Evolutionary conservation across 2,329 filamentous ascomycete species (phyloP), one percentile per base, ranked within the genome.

Genomic region (Neurospora sp.): DNA sequence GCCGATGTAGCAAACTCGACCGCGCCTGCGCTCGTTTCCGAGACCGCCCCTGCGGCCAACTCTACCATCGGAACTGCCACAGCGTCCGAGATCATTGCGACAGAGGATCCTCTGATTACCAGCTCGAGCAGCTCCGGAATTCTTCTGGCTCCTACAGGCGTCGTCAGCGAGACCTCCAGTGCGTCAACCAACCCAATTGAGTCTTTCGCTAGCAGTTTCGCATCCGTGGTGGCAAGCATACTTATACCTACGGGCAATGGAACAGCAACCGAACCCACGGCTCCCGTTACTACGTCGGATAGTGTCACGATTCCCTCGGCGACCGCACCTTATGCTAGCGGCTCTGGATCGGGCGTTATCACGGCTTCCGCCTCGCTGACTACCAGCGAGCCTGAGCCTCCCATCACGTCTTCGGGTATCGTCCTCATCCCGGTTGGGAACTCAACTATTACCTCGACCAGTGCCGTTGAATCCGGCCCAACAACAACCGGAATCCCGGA

Each of bases 91-190:
- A 67, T 68, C 5, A 41, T 70, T 28, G 67, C 69, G 11, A 68
- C 69, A 17, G 66, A 68, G n/a, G 28, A 38, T 23, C 68, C 57
- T 23, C 8, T 66, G 37, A 28, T 62, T 23, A 33, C 23, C 39
- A 68, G 38, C 67, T 33, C 67, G 19, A 68, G 19, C n/a, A 62
- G 57, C 46, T 38, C 76, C 2, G 71, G 71, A 19, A 77, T 80
- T 68, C 71, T 79, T 5, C 68, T 79, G 12, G 78, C 75, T 11
- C 77, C 78, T 23, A 80, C 76, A 8, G 78, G 78, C 36, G 74
- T 78, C 33, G 77, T 79, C 23, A 77, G 77, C 5, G 72, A 74
- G 17, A 71, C 69, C 71, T 28, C 73, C 65, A 66, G 36, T 46
- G 23, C 38, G 38, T 17, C 66, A 8, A 62, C 12, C 67, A 66